Evolutionary conservation across 805 yeast genomes (phyloP), one percentile per base, ranked within the genome.

Genomic region (Candida palmyrensis): DNA sequence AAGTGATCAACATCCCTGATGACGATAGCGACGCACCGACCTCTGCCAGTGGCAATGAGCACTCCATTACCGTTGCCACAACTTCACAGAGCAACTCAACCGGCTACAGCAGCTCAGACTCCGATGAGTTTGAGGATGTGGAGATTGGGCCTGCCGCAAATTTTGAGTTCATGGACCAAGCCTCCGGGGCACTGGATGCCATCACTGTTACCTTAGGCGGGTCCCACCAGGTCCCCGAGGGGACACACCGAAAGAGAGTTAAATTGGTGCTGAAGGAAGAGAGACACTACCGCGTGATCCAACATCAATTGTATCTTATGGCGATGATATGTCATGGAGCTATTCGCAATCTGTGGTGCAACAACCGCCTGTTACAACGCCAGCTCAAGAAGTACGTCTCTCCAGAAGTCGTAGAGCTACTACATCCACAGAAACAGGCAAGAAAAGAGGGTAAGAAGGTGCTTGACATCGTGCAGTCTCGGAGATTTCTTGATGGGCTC

Each of bases 401-500:
- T 0, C 55, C 57, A 0, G 54, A 58, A 3, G 54, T 75, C 0
- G 55, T 64, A 22, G 58, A 59, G 4, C 71, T 79, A 35, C 51
- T 82, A 18, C 68, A 48, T 13, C 51, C 41, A 24, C 51, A 49
- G 27, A 44, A 36, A 13, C 18, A n/a, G 15, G 19, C 33, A 5
- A 32, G 32, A 10, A 33, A 27, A 10, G 41, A 40, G 12, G 18
- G 30, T 5, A 33, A 25, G 8, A 36, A 43, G 8, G 41, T 45
- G 6, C 34, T 47, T 17, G 43, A 33, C 14, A 51, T 53, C 25
- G 75, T 79, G 14, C 71, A 71, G 38, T 66, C 94, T 0, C 63
- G 95, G 35, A 69, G 76, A 43, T 68, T 92, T 20, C 62, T 89
- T 2, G 96, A 87, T 51, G 85, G 90, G 0, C 47, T 92, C n/a